phyloP scores from a whole-genome alignment of 179 eudicot genomes.

The Nepenthes alata region DNA sequence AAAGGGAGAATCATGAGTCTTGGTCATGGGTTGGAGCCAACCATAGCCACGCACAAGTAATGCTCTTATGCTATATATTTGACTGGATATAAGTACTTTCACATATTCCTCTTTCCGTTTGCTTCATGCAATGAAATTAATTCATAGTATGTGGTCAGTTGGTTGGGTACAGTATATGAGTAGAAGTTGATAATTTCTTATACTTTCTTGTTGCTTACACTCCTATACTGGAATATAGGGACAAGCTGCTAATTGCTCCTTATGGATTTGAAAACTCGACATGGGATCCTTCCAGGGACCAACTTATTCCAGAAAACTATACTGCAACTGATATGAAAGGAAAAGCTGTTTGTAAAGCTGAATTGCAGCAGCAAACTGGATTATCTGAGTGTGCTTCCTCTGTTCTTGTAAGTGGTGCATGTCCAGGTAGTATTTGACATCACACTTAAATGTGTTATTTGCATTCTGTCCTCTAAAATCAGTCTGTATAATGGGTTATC shows the following conservation, averaged over 20 bases:
- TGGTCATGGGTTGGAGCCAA: constrained; percentile 45
- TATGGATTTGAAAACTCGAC: constrained; percentile 32
- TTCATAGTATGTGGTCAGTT: too few relatives aligned
- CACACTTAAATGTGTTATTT: too few relatives aligned
- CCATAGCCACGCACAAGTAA: constrained; percentile 44
- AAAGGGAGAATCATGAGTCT: constrained; percentile 27
- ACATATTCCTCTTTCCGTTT: background rate
- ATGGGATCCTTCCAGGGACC: constrained; percentile 57
- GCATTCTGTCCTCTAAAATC: too few relatives aligned
- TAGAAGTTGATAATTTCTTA: background rate
- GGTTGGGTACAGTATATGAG: background rate
- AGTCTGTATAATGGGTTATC: too few relatives aligned
- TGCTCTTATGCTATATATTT: background rate
- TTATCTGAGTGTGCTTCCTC: constrained; percentile 26
- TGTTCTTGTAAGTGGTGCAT: constrained; percentile 31
- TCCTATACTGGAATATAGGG: constrained; percentile 19
- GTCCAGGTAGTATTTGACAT: background rate
- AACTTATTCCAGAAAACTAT: constrained; percentile 34
- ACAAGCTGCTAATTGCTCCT: constrained; percentile 45
- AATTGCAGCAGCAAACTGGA: constrained; percentile 29
- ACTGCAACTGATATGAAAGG: constrained; percentile 40
- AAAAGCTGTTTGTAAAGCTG: constrained; percentile 40
- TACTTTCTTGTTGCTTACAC: background rate
- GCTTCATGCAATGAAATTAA: background rate
- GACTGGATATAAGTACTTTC: background rate